Evolutionary conservation across 1,284 basidiomycete species (phyloP), one percentile per base, ranked within the genome.

Genomic region (Pisolithus thermaeus): DNA sequence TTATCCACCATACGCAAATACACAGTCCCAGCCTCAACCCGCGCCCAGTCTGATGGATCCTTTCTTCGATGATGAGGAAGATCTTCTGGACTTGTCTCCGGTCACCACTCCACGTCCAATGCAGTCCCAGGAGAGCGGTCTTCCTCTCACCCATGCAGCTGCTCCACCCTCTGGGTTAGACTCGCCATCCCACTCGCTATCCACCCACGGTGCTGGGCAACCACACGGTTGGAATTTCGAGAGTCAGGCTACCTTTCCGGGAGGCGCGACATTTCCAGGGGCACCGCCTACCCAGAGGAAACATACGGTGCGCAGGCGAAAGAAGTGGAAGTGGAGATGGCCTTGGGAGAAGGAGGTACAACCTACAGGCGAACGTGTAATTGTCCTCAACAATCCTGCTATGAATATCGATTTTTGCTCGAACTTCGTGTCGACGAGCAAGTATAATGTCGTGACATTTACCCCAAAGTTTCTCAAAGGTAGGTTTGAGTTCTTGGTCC

Each of bases 361-460:
- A 22, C 66, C 80, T 49, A 70, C 72, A 4, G 85, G 86, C 36
- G 85, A 90, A 67, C 76, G 88, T 50, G 66, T 86, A 47, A 79
- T 95, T 53, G 77, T 83, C 12, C 76, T 96, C 63, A 94, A 95
- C 71, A 78, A 80, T 50, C 64, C 73, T 18, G 66, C 77, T 52
- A 80, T 80, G 46, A 86, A 87, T 60, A 65, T 68, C 22, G 85
- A 89, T 2, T 96, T 79, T 65, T 73, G 78, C 59, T 82, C 79
- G 44, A 99, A 99, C 70, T 88, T 87, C 56, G 87, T 99, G 47
- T 91, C 87, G 42, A 98, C 97, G 18, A 93, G 88, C 76, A 99
- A 99, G 71, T 99, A 98, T 74, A 97, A 95, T 63, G 59, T 88
- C 36, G 78, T 79, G 30, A 91, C 91, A 0, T 99, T 99, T 70